Evolutionary conservation across 352 stramenopile genomes (phyloP), one percentile per base, ranked within the genome.

Genomic region (Globisporangium splendens): DNA sequence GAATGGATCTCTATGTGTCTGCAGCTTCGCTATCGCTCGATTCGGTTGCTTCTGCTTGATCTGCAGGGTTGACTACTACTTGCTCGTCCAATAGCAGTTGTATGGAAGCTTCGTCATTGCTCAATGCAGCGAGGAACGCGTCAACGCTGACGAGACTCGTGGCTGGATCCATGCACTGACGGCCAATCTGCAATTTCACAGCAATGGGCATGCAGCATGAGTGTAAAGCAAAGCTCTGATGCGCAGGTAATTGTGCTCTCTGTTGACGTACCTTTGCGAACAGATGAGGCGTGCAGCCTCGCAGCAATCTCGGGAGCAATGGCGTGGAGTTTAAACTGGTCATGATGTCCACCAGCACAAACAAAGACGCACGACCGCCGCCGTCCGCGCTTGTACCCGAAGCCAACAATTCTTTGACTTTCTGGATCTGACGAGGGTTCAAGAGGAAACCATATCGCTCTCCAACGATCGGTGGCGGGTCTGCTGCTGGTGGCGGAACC

Each of bases 381-480:
- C 68, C 46, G 53, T 66, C 20, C 28, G 44, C 39, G 39, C 42
- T 50, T 21, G n/a, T 17, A 10, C 38, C 39, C 39, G 39, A 64
- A 38, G 14, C 33, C 8, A 85, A 53, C 20, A 51, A 44, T 12
- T 65, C 52, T 8, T 38, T 20, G 21, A 93, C 60, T 47, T 42
- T 33, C 5, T 62, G 33, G 0, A 55, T 47, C 57, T 91, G 81
- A 7, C 68, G 72, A 17, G 56, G 35, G 55, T 85, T 91, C 38
- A 91, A 53, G 15, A 73, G 51, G 14, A 88, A 5, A 3, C 61
- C 55, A 38, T 91, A 69, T 7, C 39, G 52, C 50, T 70, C 59
- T 65, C 89, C 79, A 22, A 89, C 54, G 44, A 68, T 50, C 0
- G 75, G 77, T 1, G 72, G 66, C 6, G 67, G 62, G 39, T 81